Evolutionary conservation across 352 stramenopile species (phyloP).

Genomic region (Aphanomyces euteiches): DNA sequence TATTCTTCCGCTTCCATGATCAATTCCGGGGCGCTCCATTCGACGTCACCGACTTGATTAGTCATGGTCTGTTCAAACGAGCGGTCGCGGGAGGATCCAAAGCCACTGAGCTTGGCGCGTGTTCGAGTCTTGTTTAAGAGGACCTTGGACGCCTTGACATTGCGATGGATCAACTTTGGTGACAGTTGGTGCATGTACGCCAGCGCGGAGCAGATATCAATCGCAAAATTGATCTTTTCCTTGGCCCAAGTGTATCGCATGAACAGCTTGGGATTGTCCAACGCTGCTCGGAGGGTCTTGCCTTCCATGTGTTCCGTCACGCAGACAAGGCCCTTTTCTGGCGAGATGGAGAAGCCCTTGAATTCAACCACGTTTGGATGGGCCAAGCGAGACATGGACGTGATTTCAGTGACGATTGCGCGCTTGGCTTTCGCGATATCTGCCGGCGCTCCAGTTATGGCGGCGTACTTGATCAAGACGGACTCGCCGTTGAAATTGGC

Average conservation of each 20-base stretch:
- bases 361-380: not conserved
- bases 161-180: constrained; percentile 15
- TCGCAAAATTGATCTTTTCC: not conserved
- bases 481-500: not conserved
- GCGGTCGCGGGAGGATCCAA: not conserved
- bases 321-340: not conserved
- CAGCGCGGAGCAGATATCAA: not conserved
- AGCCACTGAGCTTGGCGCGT: not conserved
- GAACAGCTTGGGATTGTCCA: not conserved
- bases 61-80: constrained; percentile 17
- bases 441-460: not conserved
- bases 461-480: not conserved
- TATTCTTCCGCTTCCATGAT: constrained; percentile 1
- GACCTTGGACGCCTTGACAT: constrained; percentile 1
- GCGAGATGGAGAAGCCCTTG: not conserved
- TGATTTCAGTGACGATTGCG: not conserved
- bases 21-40: constrained; percentile 24
- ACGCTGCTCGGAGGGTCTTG: not conserved
- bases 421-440: not conserved
- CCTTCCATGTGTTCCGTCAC: not conserved
- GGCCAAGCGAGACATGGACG: not conserved
- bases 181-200: not conserved
- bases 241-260: not conserved
- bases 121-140: not conserved
- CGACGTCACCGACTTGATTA: not conserved